Percentiles rank a stretch among this genome's conserved stretches.
Conservation (phyloP, 2,329 filamentous ascomycete genomes). For the Niveomyces coronatus region DNA sequence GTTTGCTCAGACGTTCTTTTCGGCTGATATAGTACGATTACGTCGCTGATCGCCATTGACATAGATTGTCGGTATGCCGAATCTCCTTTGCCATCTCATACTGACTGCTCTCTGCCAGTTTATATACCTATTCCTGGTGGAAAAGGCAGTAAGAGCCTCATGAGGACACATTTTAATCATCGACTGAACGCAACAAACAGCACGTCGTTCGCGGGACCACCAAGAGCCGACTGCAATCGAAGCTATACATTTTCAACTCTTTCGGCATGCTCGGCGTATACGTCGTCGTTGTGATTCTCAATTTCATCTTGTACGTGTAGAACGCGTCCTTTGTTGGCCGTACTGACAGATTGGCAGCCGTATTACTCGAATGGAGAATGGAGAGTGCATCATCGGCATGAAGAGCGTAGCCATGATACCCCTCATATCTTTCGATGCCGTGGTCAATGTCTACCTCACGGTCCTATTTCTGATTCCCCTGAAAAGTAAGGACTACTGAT, state of each 20-base stretch:
- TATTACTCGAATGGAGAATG: conserved; percentile 43
- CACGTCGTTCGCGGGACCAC: conserved; percentile 46
- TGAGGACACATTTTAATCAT: not conserved
- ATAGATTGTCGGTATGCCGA: conserved; percentile 21
- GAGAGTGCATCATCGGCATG: conserved; percentile 53
- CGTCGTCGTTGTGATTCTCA: conserved; percentile 40
- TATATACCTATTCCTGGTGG: conserved; percentile 56
- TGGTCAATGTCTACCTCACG: conserved; percentile 54
- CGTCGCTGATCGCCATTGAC: too few species aligned
- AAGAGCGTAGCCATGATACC: conserved; percentile 47
- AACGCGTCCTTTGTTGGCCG: not conserved
- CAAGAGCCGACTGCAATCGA: conserved; percentile 43
- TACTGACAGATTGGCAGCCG: conserved; percentile 30
- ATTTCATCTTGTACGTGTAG: conserved; percentile 47
- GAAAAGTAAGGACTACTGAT: conserved; percentile 31
- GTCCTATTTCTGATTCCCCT: conserved; percentile 52
- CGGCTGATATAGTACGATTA: not conserved
- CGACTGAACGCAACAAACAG: conserved; percentile 20
- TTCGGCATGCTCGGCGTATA: conserved; percentile 43
- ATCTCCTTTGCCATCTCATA: not conserved
- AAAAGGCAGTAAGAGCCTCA: conserved; percentile 47
- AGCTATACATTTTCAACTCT: conserved; percentile 51
- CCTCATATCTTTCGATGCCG: conserved; percentile 48
- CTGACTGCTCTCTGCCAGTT: conserved; percentile 23
- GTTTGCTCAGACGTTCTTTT: conserved; percentile 21